Evolutionary conservation across 2,329 filamentous ascomycete species (phyloP).

Genomic region (Aquanectria penicillioides): DNA sequence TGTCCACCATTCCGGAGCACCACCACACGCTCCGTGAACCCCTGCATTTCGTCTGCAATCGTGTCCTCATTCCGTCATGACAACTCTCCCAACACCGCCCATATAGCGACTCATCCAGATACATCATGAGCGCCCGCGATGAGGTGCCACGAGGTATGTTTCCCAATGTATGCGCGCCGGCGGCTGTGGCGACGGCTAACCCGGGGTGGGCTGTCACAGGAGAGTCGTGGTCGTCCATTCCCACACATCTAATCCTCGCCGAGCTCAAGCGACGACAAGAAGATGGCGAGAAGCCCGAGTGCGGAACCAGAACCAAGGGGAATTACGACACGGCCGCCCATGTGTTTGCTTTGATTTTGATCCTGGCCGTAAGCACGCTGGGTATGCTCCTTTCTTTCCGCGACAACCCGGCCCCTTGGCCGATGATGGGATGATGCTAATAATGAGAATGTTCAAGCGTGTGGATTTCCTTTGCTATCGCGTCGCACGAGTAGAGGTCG

Average conservation of each 20-base stretch:
- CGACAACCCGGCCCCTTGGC: not conserved
- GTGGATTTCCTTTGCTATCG: slow-evolving; percentile 73
- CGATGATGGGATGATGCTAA: not conserved
- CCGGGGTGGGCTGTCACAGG: slow-evolving; percentile 31
- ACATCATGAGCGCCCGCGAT: slow-evolving; percentile 31
- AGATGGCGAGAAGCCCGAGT: slow-evolving; percentile 56
- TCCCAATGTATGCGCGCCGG: not conserved
- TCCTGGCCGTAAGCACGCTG: slow-evolving; percentile 68
- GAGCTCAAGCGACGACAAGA: slow-evolving; percentile 61
- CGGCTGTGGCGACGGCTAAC: slow-evolving; percentile 33
- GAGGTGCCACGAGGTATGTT: slow-evolving; percentile 34
- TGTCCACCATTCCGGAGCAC: slow-evolving; percentile 19
- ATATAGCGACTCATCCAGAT: slow-evolving; percentile 28
- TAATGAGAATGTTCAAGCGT: slow-evolving; percentile 56
- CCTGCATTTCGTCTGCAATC: slow-evolving; percentile 20
- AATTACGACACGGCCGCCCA: slow-evolving; percentile 74
- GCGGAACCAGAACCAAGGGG: slow-evolving; percentile 62
- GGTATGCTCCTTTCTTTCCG: slow-evolving; percentile 50
- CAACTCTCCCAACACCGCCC: slow-evolving; percentile 28
- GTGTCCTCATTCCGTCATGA: slow-evolving; percentile 41
- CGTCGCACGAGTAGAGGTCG: slow-evolving; percentile 66
- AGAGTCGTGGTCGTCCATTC: slow-evolving; percentile 58
- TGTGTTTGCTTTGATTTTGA: slow-evolving; percentile 74
- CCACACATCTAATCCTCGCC: slow-evolving; percentile 61
- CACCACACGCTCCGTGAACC: not conserved